phyloP scores from a whole-genome alignment of 2,329 filamentous ascomycete genomes.

The Pseudocercospora fuligena region DNA sequence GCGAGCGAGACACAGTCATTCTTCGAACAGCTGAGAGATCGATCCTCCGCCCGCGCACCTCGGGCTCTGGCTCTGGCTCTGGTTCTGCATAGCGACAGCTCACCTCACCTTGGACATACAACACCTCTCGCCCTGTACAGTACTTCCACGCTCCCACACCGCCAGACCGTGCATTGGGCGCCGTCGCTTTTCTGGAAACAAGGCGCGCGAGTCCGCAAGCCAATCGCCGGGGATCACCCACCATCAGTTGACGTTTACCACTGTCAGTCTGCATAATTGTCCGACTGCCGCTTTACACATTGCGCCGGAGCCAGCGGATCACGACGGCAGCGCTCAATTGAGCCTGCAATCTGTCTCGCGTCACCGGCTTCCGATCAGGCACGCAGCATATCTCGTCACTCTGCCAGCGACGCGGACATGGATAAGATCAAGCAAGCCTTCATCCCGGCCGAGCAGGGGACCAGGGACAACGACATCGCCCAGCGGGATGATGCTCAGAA shows the following conservation, averaged over 20 bases:
- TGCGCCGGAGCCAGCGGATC: neutral
- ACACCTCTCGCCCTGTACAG: neutral
- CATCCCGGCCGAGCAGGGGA: conserved; percentile 17
- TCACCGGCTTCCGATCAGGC: neutral
- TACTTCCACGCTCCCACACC: neutral
- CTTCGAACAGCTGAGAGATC: neutral
- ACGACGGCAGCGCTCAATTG: neutral
- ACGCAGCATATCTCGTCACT: neutral
- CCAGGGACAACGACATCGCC: conserved; percentile 6
- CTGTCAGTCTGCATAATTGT: neutral
- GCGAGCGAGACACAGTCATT: conserved; percentile 1
- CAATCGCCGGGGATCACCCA: neutral
- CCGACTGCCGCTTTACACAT: neutral
- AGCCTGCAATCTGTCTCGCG: conserved; percentile 7
- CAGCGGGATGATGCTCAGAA: conserved; percentile 5
- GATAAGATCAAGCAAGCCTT: conserved; percentile 27
- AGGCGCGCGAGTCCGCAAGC: neutral
- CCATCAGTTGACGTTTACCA: neutral
- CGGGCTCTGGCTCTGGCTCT: neutral
- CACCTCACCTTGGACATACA: neutral
- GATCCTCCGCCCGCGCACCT: neutral
- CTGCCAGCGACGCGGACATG: conserved; percentile 14
- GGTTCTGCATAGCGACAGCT: neutral
- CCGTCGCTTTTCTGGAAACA: neutral
- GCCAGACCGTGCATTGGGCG: neutral